Evolutionary conservation across 306 rosid species (phyloP).

Genomic region (Hippophae tibetana): DNA sequence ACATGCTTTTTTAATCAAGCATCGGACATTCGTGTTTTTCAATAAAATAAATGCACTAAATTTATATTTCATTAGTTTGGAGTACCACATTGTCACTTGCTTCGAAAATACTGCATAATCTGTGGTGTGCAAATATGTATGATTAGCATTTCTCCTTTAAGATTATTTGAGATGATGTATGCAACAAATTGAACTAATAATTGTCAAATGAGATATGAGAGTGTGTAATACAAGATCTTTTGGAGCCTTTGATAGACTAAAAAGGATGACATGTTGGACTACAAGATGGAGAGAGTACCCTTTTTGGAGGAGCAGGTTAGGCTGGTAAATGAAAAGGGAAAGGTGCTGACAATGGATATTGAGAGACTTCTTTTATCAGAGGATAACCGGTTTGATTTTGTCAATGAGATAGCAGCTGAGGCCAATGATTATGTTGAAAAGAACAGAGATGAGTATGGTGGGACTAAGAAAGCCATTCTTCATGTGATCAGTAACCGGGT

Average conservation of each 20-base stretch:
- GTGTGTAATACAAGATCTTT: too few species aligned
- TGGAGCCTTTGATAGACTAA: conserved; percentile 29
- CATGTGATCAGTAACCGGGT: conserved; percentile 77
- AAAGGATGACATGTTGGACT: conserved; percentile 47
- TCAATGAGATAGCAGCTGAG: conserved; percentile 82
- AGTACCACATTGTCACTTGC: too few species aligned
- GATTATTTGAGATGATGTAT: too few species aligned
- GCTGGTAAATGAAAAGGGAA: conserved; percentile 62
- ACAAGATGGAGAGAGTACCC: conserved; percentile 60
- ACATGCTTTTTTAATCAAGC: too few species aligned
- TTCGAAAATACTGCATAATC: too few species aligned
- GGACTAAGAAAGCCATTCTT: conserved; percentile 77
- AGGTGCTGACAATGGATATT: conserved; percentile 57
- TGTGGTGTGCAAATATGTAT: too few species aligned
- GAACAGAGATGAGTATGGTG: conserved; percentile 74
- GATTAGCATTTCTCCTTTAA: too few species aligned
- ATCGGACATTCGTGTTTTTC: too few species aligned
- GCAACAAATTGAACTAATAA: too few species aligned
- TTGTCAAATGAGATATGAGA: too few species aligned
- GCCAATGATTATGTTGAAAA: conserved; percentile 66
- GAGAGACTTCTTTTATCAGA: conserved; percentile 62
- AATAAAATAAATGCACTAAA: too few species aligned
- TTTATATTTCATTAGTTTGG: too few species aligned
- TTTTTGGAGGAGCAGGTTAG: conserved; percentile 91
- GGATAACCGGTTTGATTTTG: conserved; percentile 75